These are phyloP conservation scores for Fraxinus pennsylvanica DNA, from an alignment of 257 asterid genomes.

Conservation along the genomic window DNA sequence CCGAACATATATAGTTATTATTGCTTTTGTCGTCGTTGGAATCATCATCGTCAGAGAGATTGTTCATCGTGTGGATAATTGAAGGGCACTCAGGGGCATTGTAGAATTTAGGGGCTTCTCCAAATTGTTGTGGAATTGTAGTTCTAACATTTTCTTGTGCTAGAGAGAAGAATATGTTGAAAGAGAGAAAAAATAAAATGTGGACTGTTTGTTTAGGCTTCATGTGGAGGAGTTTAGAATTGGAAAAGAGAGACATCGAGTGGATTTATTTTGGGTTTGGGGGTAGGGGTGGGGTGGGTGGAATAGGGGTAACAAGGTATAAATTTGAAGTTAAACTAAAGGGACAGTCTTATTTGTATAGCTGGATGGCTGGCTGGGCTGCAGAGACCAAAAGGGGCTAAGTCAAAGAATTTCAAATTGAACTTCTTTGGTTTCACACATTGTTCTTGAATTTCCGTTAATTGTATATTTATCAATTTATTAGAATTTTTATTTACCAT, in stretches of 20 bases:
- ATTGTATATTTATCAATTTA: neutral
- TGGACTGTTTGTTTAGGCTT: slow-evolving; percentile 20
- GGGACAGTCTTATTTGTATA: slow-evolving; percentile 24
- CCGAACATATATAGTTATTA: slow-evolving; percentile 33
- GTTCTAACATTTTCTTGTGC: slow-evolving; percentile 18
- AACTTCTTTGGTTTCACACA: slow-evolving; percentile 25
- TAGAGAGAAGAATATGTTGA: slow-evolving; percentile 24
- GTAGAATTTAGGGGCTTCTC: slow-evolving; percentile 91
- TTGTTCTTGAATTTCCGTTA: neutral
- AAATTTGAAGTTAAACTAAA: slow-evolving; percentile 30
- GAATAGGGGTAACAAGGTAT: neutral
- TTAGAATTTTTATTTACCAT: neutral
- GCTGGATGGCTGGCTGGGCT: slow-evolving; percentile 37
- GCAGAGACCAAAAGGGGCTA: slow-evolving; percentile 1
- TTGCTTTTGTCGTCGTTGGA: neutral
- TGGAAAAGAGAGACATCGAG: slow-evolving; percentile 21
- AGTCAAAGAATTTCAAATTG: slow-evolving; percentile 34
- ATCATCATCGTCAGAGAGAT: neutral
- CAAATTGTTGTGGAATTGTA: slow-evolving; percentile 47
- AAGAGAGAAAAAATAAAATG: slow-evolving; percentile 28
- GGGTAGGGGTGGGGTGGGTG: no score
- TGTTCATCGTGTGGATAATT: slow-evolving; percentile 3
- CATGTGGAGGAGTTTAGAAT: slow-evolving; percentile 32
- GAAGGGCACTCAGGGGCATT: slow-evolving; percentile 64
- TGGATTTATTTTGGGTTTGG: no score